Evolutionary conservation across 371 early-diverging fungal species (phyloP).

Genomic region (Catenaria anguillulae): DNA sequence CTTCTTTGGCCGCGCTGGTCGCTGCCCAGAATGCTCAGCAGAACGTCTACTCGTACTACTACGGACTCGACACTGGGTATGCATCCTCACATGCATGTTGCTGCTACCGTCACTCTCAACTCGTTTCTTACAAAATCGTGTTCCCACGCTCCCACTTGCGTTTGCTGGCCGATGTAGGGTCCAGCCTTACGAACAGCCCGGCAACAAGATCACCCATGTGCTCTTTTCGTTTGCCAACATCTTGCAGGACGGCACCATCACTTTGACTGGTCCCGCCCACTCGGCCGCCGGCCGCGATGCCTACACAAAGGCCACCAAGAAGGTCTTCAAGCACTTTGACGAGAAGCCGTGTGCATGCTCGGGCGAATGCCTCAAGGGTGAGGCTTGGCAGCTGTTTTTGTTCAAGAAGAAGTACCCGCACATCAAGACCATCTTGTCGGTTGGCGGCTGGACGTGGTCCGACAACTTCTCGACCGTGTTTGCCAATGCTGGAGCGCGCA

Average conservation of each 20-base stretch:
- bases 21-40: no score
- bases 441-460: constrained; percentile 2
- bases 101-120: no score
- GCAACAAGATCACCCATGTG: background rate
- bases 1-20: no score
- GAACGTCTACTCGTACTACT: no score
- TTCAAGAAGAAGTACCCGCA: constrained; percentile 6
- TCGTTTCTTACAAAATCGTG: no score
- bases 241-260: background rate
- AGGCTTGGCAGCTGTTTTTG: constrained; percentile 5
- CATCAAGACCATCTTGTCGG: constrained; percentile 1
- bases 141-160: constrained; percentile 4
- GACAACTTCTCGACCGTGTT: constrained; percentile 4
- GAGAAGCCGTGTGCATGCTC: background rate
- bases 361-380: constrained; percentile 5
- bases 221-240: constrained; percentile 4
- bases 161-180: background rate
- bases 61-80: no score
- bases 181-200: background rate
- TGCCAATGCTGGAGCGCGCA: background rate
- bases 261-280: background rate
- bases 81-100: no score
- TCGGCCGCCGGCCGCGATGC: background rate
- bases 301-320: background rate
- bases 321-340: background rate